Conservation (phyloP, 2,329 filamentous ascomycete species). For the Drechslera avenae region DNA sequence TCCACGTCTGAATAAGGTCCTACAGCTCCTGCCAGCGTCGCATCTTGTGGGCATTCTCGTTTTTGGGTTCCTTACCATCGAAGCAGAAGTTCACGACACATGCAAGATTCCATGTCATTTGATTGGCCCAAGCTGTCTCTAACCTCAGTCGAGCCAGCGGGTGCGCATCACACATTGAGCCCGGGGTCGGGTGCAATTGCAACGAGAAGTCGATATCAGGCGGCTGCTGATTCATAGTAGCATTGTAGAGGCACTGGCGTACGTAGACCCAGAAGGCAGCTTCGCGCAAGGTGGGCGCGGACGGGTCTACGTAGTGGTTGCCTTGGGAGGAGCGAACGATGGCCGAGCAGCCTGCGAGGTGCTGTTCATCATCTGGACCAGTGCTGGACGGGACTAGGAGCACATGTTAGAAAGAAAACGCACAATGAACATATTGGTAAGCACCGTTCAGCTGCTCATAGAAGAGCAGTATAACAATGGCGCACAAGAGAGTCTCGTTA, state of each 20-base stretch:
- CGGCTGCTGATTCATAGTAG: conserved; percentile 40
- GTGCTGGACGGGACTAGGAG: conserved; percentile 29
- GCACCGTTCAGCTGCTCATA: conserved; percentile 40
- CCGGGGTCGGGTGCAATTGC: conserved; percentile 29
- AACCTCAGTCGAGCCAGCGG: conserved; percentile 32
- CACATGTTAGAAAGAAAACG: neutral
- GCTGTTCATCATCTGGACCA: conserved; percentile 36
- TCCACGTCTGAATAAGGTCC: conserved; percentile 32
- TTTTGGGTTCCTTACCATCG: conserved; percentile 18
- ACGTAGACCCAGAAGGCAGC: conserved; percentile 45
- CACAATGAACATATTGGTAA: neutral
- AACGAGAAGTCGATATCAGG: conserved; percentile 39
- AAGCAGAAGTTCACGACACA: conserved; percentile 39
- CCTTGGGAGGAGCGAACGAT: conserved; percentile 39
- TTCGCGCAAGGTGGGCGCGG: conserved; percentile 39
- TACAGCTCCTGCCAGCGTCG: conserved; percentile 31
- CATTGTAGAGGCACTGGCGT: conserved; percentile 41
- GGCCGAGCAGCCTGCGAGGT: conserved; percentile 39
- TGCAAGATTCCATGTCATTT: conserved; percentile 42
- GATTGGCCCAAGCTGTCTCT: conserved; percentile 42
- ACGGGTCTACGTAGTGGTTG: conserved; percentile 36
- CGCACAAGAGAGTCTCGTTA: conserved; percentile 38
- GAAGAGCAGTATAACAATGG: conserved; percentile 43
- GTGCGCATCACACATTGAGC: conserved; percentile 30
- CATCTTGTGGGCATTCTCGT: conserved; percentile 16